These are phyloP conservation scores for Excoecaria agallocha DNA, from an alignment of 345 rosid species.

Conservation along the genomic window DNA sequence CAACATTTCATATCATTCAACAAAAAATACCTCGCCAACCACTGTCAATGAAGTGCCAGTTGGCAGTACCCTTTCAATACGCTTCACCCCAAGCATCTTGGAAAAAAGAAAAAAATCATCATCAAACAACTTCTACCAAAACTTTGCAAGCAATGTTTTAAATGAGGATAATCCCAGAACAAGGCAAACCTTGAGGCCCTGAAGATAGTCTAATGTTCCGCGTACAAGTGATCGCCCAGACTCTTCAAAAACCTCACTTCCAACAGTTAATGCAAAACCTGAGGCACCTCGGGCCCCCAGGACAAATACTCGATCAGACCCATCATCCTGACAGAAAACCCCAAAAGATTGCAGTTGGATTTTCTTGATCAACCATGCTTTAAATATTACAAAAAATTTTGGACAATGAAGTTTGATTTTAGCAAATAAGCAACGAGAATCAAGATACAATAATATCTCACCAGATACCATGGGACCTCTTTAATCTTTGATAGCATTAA, in stretches of 20 bases:
- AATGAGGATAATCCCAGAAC: slow-evolving; percentile 6
- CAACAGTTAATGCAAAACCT: slow-evolving; percentile 61
- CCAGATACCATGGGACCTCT: slow-evolving; percentile 98
- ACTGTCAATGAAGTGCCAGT: slow-evolving; percentile 87
- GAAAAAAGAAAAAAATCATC: slow-evolving; percentile 1
- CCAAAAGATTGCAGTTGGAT: slow-evolving; percentile 1
- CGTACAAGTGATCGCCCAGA: slow-evolving; percentile 94
- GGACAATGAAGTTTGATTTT: slow-evolving; percentile 5
- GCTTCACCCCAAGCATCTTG: slow-evolving; percentile 98
- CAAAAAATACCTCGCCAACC: slow-evolving; percentile 80
- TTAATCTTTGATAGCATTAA: slow-evolving; percentile 86
- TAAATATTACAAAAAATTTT: slow-evolving; percentile 1
- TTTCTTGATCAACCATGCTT: slow-evolving; percentile 1
- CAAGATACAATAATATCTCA: slow-evolving; percentile 34
- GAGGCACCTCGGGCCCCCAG: slow-evolving; percentile 73
- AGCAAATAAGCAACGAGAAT: slow-evolving; percentile 5
- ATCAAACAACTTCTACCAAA: slow-evolving; percentile 22
- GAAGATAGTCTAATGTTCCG: slow-evolving; percentile 89
- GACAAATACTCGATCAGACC: slow-evolving; percentile 65
- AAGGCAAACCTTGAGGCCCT: slow-evolving; percentile 81
- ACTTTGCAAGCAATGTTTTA: not conserved
- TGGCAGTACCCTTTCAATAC: slow-evolving; percentile 87
- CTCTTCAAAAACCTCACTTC: slow-evolving; percentile 84
- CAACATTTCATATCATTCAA: not conserved
- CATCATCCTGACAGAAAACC: slow-evolving; percentile 65